A percentile compares a stretch with the other conserved stretches of the same genome.
Conservation (phyloP, 352 stramenopile genomes). For the Saprolegnia diclina region DNA sequence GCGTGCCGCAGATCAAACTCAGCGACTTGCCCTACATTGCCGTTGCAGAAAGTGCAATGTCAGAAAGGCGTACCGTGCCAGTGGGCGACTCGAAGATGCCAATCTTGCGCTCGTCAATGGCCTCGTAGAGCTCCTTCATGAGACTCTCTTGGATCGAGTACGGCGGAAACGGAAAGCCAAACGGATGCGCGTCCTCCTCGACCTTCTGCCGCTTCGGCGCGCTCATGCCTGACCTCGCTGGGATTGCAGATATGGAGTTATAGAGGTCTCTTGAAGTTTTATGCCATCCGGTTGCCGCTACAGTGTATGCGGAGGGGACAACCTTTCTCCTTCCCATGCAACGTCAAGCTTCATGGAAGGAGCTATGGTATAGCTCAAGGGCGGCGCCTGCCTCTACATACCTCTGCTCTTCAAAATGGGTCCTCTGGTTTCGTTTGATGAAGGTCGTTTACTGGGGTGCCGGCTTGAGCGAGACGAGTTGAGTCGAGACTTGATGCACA, state of each 20-base stretch:
- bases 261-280: too few relatives aligned
- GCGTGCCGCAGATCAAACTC: constrained; percentile 83
- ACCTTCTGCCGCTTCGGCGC: constrained; percentile 23
- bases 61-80: constrained; percentile 49
- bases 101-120: constrained; percentile 72
- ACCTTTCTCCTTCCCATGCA: too few relatives aligned
- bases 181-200: constrained; percentile 3
- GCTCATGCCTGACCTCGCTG: neutral
- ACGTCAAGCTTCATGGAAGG: too few relatives aligned
- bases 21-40: constrained; percentile 80
- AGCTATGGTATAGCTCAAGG: too few relatives aligned
- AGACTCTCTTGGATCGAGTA: constrained; percentile 88
- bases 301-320: too few relatives aligned
- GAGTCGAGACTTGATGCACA: too few relatives aligned
- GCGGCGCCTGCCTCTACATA: too few relatives aligned
- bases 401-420: too few relatives aligned
- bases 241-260: neutral
- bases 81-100: constrained; percentile 92
- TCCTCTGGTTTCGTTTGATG: too few relatives aligned
- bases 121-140: constrained; percentile 81
- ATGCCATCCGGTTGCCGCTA: too few relatives aligned
- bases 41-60: neutral
- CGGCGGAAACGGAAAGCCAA: constrained; percentile 78
- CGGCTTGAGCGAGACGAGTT: too few relatives aligned
- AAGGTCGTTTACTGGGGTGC: too few relatives aligned